phyloP scores from a whole-genome alignment of 495 filamentous ascomycete species.

The Penicillium pulvis region DNA sequence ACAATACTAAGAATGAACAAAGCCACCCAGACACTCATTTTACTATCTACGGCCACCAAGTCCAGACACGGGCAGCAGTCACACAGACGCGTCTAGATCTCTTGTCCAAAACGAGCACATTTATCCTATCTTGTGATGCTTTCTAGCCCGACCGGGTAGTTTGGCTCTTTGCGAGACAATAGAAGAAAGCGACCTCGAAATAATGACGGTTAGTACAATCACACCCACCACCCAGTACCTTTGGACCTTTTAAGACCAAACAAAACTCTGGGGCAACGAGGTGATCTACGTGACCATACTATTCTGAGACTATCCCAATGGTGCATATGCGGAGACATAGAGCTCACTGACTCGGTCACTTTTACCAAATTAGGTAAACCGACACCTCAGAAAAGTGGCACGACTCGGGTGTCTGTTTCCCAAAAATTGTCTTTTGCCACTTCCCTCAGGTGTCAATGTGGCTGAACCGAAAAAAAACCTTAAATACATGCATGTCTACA shows the following conservation, averaged over 20 bases:
- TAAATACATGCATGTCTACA: too few species aligned
- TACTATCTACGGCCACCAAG: not conserved
- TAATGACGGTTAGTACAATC: not conserved
- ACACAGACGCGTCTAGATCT: not conserved
- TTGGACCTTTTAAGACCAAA: not conserved
- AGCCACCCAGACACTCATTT: not conserved
- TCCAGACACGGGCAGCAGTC: not conserved
- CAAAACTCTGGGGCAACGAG: not conserved
- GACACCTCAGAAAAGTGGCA: not conserved
- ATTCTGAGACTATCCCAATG: not conserved
- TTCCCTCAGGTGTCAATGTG: too few species aligned
- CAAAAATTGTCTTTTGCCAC: too few species aligned
- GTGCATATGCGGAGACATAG: not conserved
- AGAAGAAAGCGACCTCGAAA: not conserved
- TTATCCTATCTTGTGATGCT: not conserved
- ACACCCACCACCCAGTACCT: not conserved
- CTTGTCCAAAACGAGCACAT: not conserved
- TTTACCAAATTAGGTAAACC: not conserved
- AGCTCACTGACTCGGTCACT: not conserved
- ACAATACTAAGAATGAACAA: constrained; percentile 31
- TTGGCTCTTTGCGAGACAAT: not conserved
- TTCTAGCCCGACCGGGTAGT: not conserved
- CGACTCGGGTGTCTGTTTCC: not conserved
- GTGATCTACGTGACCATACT: not conserved
- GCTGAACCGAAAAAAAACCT: too few species aligned